phyloP scores from a whole-genome alignment of 2,329 filamentous ascomycete species.

The Sporothrix dimorphospora region DNA sequence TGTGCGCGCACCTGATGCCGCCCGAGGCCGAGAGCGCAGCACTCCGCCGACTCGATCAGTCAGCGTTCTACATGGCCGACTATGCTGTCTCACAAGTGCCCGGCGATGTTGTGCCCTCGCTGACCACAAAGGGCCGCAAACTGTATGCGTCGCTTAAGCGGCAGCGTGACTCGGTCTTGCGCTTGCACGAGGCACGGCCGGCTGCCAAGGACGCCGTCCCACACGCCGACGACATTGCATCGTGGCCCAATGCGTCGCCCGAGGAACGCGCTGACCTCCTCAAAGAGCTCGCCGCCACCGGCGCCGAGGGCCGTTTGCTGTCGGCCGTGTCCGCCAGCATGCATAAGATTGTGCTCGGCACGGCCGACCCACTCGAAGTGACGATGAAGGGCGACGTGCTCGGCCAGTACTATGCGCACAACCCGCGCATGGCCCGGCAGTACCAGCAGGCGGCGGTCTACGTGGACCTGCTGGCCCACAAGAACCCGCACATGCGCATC shows the following conservation, averaged over 20 bases:
- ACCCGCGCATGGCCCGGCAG: constrained; percentile 35
- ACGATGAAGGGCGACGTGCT: constrained; percentile 38
- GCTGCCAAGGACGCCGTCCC: neutral
- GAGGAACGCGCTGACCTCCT: constrained; percentile 25
- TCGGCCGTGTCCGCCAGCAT: constrained; percentile 31
- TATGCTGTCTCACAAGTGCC: constrained; percentile 25
- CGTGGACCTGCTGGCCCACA: constrained; percentile 33
- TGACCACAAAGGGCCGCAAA: constrained; percentile 31
- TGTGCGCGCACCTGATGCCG: constrained; percentile 32
- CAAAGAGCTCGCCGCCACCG: constrained; percentile 13
- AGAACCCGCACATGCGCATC: constrained; percentile 40
- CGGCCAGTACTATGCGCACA: constrained; percentile 33
- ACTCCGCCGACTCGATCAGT: constrained; percentile 32
- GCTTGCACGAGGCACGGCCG: neutral
- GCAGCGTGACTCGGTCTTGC: constrained; percentile 30
- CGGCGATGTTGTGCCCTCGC: neutral
- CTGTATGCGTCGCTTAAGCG: constrained; percentile 29
- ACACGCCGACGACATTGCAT: constrained; percentile 28
- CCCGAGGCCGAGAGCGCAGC: constrained; percentile 23
- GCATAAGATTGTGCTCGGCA: constrained; percentile 36
- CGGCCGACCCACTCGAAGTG: constrained; percentile 38
- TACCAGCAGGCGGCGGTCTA: constrained; percentile 34
- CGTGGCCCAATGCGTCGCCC: constrained; percentile 30
- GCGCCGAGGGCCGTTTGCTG: constrained; percentile 32
- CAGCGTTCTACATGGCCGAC: constrained; percentile 34